Percentiles rank a stretch among this genome's conserved stretches.
phyloP scores from a whole-genome alignment of 257 asterid genomes.

The Ophiorrhiza pumila region DNA sequence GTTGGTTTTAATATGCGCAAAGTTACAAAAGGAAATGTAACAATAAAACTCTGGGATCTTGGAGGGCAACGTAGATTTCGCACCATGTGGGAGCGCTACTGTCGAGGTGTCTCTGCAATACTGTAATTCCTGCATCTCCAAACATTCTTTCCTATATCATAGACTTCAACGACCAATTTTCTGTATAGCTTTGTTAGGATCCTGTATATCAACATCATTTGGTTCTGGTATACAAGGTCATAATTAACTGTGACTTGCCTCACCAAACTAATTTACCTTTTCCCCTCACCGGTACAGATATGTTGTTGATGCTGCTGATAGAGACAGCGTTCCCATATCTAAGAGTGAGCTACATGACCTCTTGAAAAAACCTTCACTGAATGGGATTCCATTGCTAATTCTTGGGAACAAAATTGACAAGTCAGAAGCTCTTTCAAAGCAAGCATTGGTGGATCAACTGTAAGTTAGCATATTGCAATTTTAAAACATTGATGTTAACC shows the following conservation, averaged over 20 bases:
- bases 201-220: background rate
- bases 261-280: too few relatives aligned
- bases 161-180: background rate
- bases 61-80: slow-evolving; percentile 96
- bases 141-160: background rate
- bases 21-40: slow-evolving; percentile 95
- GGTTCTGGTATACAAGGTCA: background rate
- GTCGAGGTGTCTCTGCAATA: slow-evolving; percentile 94
- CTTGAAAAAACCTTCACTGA: slow-evolving; percentile 64
- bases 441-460: slow-evolving; percentile 75
- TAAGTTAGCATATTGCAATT: slow-evolving; percentile 32
- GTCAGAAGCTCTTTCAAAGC: slow-evolving; percentile 81
- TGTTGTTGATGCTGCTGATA: slow-evolving; percentile 93
- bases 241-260: background rate
- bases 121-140: slow-evolving; percentile 42
- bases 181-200: background rate
- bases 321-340: slow-evolving; percentile 82
- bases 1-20: slow-evolving; percentile 98
- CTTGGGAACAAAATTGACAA: slow-evolving; percentile 91
- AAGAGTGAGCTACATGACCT: slow-evolving; percentile 75
- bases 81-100: slow-evolving; percentile 97
- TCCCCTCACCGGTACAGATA: slow-evolving; percentile 41
- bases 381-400: slow-evolving; percentile 74
- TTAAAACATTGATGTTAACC: background rate
- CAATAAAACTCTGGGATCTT: slow-evolving; percentile 94